phyloP scores from a whole-genome alignment of 1,284 basidiomycete genomes.

The Sanghuangporus weigelae region DNA sequence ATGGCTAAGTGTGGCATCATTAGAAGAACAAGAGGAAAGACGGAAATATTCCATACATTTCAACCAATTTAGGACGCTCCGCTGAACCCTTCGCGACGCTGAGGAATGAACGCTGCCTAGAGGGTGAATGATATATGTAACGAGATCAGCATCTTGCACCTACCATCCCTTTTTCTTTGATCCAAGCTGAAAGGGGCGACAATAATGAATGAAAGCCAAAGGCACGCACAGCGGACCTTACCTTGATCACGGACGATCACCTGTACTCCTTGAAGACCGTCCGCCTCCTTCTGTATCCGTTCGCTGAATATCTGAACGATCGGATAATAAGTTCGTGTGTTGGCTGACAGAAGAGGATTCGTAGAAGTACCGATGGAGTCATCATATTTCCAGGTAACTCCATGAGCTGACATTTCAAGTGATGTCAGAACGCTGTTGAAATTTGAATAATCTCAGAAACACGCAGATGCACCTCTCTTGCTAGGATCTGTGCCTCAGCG shows the following conservation, averaged over 20 bases:
- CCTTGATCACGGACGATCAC: conserved; percentile 74
- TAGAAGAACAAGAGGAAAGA: neutral
- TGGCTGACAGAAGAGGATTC: conserved; percentile 14
- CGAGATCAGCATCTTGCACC: conserved; percentile 6
- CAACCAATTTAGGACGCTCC: conserved; percentile 84
- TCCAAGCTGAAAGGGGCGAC: conserved; percentile 54
- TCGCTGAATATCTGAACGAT: conserved; percentile 49
- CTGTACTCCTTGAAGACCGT: conserved; percentile 62
- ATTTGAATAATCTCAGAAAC: neutral
- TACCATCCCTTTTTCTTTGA: conserved; percentile 78
- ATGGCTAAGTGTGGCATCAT: conserved; percentile 40
- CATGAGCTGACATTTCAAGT: conserved; percentile 48
- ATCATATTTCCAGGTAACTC: conserved; percentile 83
- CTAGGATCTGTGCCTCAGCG: conserved; percentile 79
- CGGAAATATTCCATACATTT: conserved; percentile 56
- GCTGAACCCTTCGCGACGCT: conserved; percentile 81
- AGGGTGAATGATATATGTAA: neutral
- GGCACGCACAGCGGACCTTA: conserved; percentile 25
- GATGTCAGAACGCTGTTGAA: neutral
- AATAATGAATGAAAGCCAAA: neutral
- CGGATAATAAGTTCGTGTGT: neutral
- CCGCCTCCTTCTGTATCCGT: conserved; percentile 64
- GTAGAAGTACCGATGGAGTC: conserved; percentile 60
- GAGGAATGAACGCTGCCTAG: conserved; percentile 68
- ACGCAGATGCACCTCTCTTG: conserved; percentile 54